A percentile compares a stretch with the other conserved stretches of the same genome.
Conservation (phyloP, 768 basidiomycete species). For the Agaricus sinodeliciosus region DNA sequence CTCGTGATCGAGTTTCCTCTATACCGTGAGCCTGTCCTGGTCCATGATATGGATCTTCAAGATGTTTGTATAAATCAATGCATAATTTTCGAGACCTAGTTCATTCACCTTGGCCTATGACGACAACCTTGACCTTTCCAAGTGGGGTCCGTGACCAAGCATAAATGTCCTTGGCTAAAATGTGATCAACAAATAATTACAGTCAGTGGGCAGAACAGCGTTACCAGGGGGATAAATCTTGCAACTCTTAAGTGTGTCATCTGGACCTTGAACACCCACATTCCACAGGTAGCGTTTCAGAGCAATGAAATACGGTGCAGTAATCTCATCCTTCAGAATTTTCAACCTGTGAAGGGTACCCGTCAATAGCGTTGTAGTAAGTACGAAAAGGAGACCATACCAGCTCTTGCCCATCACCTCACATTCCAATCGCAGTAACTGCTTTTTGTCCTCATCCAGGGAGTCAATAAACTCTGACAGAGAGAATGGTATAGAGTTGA, state of each 20-base stretch:
- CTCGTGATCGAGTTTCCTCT: constrained; percentile 13
- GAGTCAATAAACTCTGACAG: constrained; percentile 43
- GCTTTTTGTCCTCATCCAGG: constrained; percentile 49
- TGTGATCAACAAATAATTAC: not conserved
- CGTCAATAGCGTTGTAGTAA: not conserved
- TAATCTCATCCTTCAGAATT: constrained; percentile 65
- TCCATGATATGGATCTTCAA: constrained; percentile 73
- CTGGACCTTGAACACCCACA: constrained; percentile 50
- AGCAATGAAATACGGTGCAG: constrained; percentile 68
- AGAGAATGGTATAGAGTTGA: constrained; percentile 71
- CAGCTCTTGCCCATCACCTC: constrained; percentile 71
- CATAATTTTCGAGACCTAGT: not conserved
- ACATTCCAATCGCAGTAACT: constrained; percentile 60
- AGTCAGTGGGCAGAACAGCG: constrained; percentile 19
- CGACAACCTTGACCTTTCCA: constrained; percentile 80
- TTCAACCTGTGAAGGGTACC: constrained; percentile 48
- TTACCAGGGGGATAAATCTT: constrained; percentile 78
- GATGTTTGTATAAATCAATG: not conserved
- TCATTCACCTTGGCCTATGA: constrained; percentile 64
- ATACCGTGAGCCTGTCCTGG: constrained; percentile 79
- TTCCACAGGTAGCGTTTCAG: constrained; percentile 66
- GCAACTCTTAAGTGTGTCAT: constrained; percentile 36
- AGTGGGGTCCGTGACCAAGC: constrained; percentile 88
- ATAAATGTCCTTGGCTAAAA: constrained; percentile 71
- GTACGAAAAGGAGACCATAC: constrained; percentile 27